Conservation (phyloP, 2,329 filamentous ascomycete genomes). For the Bertia moriformis region DNA sequence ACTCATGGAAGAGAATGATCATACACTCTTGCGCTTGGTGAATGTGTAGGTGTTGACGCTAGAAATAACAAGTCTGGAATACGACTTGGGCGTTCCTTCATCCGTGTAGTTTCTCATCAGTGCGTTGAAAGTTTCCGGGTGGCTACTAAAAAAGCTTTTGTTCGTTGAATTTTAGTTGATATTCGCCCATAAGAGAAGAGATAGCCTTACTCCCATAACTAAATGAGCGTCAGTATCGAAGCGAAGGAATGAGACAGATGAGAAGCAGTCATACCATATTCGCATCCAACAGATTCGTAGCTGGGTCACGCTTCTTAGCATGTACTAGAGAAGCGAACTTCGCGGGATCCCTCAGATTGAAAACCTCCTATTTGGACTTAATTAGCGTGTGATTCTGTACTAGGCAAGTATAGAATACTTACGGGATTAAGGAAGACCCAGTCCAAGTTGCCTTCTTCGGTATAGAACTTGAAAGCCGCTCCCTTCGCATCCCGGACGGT, state of each 20-base stretch:
- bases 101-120: constrained; percentile 35
- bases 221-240: not conserved
- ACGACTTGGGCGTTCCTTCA: constrained; percentile 28
- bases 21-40: constrained; percentile 8
- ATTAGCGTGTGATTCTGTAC: too few species aligned
- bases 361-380: constrained; percentile 18
- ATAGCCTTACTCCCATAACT: constrained; percentile 15
- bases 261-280: constrained; percentile 15
- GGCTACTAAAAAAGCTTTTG: constrained; percentile 18
- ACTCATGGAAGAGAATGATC: not conserved
- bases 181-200: not conserved
- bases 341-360: constrained; percentile 26
- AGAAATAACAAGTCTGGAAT: constrained; percentile 28
- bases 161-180: constrained; percentile 2
- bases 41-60: constrained; percentile 32
- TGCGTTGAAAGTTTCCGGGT: constrained; percentile 31
- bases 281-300: constrained; percentile 17
- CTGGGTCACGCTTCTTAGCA: constrained; percentile 6
- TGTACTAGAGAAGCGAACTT: constrained; percentile 24
- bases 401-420: too few species aligned
- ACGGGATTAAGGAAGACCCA: not conserved
- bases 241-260: too few species aligned
- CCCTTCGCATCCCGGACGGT: not conserved
- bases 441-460: not conserved
- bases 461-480: not conserved